Conservation (phyloP, 2,329 filamentous ascomycete genomes). For the Canariomyces notabilis region DNA sequence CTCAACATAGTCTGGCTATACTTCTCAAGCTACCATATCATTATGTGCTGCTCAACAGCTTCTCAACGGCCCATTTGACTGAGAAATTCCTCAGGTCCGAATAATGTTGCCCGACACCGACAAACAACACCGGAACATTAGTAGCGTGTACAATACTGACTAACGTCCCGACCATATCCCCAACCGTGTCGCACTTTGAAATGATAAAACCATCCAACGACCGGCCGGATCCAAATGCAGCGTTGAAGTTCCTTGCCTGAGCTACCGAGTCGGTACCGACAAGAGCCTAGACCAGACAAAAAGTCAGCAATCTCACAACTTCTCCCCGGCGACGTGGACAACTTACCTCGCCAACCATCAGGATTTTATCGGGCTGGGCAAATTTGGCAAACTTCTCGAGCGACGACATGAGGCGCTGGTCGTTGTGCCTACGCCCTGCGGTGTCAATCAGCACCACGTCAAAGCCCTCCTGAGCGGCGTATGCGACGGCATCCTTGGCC, state of each 20-base stretch:
- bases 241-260: conserved; percentile 94
- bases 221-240: conserved; percentile 75
- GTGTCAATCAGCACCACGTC: conserved; percentile 98
- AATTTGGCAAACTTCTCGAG: conserved; percentile 97
- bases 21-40: not conserved
- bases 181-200: conserved; percentile 96
- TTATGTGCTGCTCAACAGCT: conserved; percentile 51
- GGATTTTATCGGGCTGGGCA: conserved; percentile 93
- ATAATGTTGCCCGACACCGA: conserved; percentile 69
- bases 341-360: conserved; percentile 73
- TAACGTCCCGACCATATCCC: conserved; percentile 95
- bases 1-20: conserved; percentile 1
- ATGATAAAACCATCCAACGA: conserved; percentile 95
- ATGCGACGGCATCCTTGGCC: conserved; percentile 85
- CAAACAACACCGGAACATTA: conserved; percentile 89
- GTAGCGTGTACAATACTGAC: conserved; percentile 98
- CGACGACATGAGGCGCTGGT: conserved; percentile 90
- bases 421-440: conserved; percentile 89
- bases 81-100: conserved; percentile 63
- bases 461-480: conserved; percentile 68
- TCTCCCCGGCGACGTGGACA: not conserved
- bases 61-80: conserved; percentile 66
- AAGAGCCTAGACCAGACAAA: conserved; percentile 54
- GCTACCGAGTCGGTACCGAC: conserved; percentile 94
- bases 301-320: conserved; percentile 12